Evolutionary conservation across 768 basidiomycete genomes (phyloP), one percentile per base, ranked within the genome.

Genomic region (Tulasnella calospora): DNA sequence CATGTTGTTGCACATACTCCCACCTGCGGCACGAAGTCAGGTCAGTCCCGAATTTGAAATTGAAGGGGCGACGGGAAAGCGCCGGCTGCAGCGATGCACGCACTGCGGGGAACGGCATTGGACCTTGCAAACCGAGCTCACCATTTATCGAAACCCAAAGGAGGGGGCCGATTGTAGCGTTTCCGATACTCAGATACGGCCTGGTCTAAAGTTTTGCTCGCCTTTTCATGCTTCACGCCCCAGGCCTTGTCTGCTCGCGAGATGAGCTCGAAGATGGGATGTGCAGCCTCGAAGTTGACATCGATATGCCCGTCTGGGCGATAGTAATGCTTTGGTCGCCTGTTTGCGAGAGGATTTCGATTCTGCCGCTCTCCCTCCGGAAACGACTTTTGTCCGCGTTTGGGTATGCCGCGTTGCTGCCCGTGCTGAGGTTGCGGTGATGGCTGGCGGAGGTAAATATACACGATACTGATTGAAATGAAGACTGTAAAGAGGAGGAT

Each of bases 211-310:
- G 85, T 85, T 40, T 73, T 83, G 71, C 87, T 87, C 23, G 85
- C 85, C 0, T 82, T 82, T 0, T 80, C 79, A 2, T 81, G 77
- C 80, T 86, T 86, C 0, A 77, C 80, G 0, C 81, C 79, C 88
- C 89, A 89, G 30, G 80, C 80, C 30, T 77, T 71, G 75, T 87
- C 85, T 1, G 86, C 85, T 7, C 81, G 80, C 33, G 82, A 78
- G 38, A 87, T 86, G n/a, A 89, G 82, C 44, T 87, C 85, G 73
- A 83, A 85, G 46, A 89, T 86, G 3, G 88, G 88, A 82, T 89
- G 88, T 9, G 80, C 69, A 9, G 82, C 85, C 8, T 82, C 78
- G 0, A 83, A 83, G 80, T 86, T 85, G 79, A 86, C 84, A 38
- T 83, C 82, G 0, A 87, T 78, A 8, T 86, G 79, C 1, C 87